These are phyloP conservation scores for Thielaviopsis ethacetica DNA, from an alignment of 2,329 filamentous ascomycete genomes.

Conservation along the genomic window DNA sequence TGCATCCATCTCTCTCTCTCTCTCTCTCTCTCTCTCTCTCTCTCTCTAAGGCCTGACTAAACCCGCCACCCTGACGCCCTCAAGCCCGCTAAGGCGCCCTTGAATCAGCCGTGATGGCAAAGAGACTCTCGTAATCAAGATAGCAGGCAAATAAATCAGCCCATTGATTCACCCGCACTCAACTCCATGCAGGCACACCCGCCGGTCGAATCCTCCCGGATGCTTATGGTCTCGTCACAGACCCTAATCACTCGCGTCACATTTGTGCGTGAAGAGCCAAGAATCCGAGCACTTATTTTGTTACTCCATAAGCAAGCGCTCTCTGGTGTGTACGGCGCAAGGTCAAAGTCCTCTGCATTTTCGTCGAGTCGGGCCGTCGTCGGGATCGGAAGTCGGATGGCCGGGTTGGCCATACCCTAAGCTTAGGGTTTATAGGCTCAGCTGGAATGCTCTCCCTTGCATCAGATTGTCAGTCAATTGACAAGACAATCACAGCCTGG, in stretches of 20 bases:
- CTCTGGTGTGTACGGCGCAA: no score
- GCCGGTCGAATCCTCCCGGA: background rate
- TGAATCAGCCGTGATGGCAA: no score
- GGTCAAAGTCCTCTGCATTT: background rate
- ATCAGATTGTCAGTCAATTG: background rate
- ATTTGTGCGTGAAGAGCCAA: background rate
- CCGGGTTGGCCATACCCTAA: background rate
- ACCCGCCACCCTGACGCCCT: no score
- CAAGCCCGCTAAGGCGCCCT: no score
- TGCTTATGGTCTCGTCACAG: background rate
- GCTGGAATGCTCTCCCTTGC: background rate
- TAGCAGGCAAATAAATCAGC: background rate
- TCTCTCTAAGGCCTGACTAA: background rate
- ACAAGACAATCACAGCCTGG: background rate
- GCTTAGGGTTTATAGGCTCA: background rate
- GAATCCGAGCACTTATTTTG: no score
- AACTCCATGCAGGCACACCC: background rate
- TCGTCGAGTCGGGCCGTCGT: no score
- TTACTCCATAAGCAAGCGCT: no score
- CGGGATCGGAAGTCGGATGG: no score
- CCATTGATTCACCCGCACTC: background rate
- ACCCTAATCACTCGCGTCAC: background rate
- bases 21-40: background rate
- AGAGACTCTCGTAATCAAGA: background rate
- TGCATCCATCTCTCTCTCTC: background rate